Evolutionary conservation across 768 basidiomycete species (phyloP).

Genomic region (Fomitopsis pulvina): DNA sequence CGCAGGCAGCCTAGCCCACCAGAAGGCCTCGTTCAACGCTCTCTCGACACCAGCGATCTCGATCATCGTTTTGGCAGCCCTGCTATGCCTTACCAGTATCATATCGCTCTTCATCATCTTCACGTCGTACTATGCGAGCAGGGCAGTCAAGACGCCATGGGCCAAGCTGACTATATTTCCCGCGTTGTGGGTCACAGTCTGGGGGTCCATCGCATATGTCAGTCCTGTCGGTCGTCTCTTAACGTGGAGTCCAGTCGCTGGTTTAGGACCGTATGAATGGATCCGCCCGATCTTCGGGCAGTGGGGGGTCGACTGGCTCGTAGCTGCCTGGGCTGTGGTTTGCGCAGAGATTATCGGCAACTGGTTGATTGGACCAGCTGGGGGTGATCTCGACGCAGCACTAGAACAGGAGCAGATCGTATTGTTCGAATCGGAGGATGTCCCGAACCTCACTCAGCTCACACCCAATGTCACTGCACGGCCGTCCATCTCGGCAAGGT

Average conservation of each 20-base stretch:
- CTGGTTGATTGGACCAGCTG: constrained; percentile 47
- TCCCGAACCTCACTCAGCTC: not conserved
- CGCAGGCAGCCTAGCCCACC: constrained; percentile 21
- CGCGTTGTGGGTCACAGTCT: constrained; percentile 57
- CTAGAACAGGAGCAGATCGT: constrained; percentile 2
- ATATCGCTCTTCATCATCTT: constrained; percentile 21
- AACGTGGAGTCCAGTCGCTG: constrained; percentile 60
- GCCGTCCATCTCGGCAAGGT: not conserved
- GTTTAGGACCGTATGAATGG: constrained; percentile 57
- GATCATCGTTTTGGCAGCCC: constrained; percentile 34
- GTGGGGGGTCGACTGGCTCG: constrained; percentile 62
- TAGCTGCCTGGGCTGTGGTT: constrained; percentile 71
- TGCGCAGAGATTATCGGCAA: constrained; percentile 43
- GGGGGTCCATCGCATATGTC: constrained; percentile 45
- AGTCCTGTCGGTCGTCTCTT: constrained; percentile 69
- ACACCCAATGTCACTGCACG: constrained; percentile 5
- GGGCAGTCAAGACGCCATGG: constrained; percentile 30
- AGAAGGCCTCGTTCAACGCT: constrained; percentile 33
- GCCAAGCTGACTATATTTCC: constrained; percentile 56
- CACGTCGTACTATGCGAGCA: constrained; percentile 33
- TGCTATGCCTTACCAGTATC: constrained; percentile 38
- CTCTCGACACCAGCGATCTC: constrained; percentile 48
- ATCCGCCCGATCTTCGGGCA: constrained; percentile 51
- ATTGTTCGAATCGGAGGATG: constrained; percentile 10
- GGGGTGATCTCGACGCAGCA: constrained; percentile 1